Evolutionary conservation across 331 rosid species (phyloP), one percentile per base, ranked within the genome.

Genomic region (Acacia concinna): DNA sequence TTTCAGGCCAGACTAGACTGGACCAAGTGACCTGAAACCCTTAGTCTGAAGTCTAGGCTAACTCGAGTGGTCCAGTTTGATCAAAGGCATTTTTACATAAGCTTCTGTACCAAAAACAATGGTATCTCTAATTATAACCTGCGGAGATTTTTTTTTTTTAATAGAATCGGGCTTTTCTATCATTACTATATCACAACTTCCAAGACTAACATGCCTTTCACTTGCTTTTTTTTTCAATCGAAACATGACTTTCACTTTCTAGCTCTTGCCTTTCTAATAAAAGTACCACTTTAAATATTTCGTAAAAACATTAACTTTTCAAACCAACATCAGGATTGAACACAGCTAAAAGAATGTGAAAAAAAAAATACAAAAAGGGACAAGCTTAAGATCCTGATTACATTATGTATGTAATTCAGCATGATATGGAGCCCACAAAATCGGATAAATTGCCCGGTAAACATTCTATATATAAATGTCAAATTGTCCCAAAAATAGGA

Each of bases 401-500:
- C 60, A 44, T 37, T 47, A 1, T 38, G 35, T 23, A 17, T 5
- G 75, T 30, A 74, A 78, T 28, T 74, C 78, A 44, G 71, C 78
- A 12, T 7, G 9, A 40, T 1, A 34, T 30, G 51, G 31, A 40
- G 62, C 43, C 76, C 79, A 46, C 28, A 73, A 79, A 56, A 60
- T 68, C 63, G 18, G 65, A 38, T 12, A 69, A 52, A 32, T n/a
- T 72, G 78, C 49, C 81, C 40, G 52, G 73, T 72, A 66, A 79
- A 86, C 47, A 76, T 62, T 84, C 56, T 75, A 66, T 84, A 78
- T 78, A 75, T 86, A 75, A 76, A 87, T 78, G 60, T 57, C 41
- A 81, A 57, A 71, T 70, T 56, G 79, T 47, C 70, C 75, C 57
- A 71, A 38, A n/a, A 47, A 64, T 56, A 73, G 62, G 43, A 34